phyloP scores from a whole-genome alignment of 192 early-diverging fungal species.

The Helicostylum pulchrum region DNA sequence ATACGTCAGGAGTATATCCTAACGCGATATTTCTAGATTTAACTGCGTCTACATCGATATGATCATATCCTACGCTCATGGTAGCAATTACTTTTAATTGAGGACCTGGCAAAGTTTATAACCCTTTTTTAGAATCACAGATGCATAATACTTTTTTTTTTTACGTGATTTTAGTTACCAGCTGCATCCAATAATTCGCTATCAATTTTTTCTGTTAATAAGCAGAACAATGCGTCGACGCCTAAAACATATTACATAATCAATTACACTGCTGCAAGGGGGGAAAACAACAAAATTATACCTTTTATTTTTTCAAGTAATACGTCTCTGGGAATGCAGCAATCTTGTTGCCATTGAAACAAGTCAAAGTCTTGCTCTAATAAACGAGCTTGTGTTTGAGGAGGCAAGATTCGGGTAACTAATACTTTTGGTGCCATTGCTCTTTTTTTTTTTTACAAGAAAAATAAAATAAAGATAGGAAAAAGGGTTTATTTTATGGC shows the following conservation, averaged over 20 bases:
- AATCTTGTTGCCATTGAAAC: constrained; percentile 51
- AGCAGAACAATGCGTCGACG: constrained; percentile 59
- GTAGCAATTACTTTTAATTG: constrained; percentile 73
- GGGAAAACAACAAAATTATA: background rate
- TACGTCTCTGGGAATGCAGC: constrained; percentile 44
- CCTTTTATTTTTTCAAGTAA: constrained; percentile 50
- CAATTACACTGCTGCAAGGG: background rate
- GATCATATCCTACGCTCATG: constrained; percentile 80
- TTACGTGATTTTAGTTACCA: constrained; percentile 32
- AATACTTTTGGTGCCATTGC: constrained; percentile 12
- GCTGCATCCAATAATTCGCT: constrained; percentile 62
- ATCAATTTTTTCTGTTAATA: constrained; percentile 76
- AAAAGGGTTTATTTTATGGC: too few species aligned
- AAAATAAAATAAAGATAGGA: constrained; percentile 2
- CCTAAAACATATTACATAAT: constrained; percentile 17
- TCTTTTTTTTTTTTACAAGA: background rate
- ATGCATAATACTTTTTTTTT: constrained; percentile 7
- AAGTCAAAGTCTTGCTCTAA: constrained; percentile 42
- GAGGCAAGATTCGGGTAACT: constrained; percentile 31
- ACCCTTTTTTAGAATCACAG: too few species aligned
- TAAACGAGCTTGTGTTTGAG: constrained; percentile 25
- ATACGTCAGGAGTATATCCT: constrained; percentile 83
- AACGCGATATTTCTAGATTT: constrained; percentile 53
- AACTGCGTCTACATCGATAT: constrained; percentile 60
- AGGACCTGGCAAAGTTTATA: constrained; percentile 31